phyloP scores from a whole-genome alignment of 2,329 filamentous ascomycete genomes.

The Beauveria australis region DNA sequence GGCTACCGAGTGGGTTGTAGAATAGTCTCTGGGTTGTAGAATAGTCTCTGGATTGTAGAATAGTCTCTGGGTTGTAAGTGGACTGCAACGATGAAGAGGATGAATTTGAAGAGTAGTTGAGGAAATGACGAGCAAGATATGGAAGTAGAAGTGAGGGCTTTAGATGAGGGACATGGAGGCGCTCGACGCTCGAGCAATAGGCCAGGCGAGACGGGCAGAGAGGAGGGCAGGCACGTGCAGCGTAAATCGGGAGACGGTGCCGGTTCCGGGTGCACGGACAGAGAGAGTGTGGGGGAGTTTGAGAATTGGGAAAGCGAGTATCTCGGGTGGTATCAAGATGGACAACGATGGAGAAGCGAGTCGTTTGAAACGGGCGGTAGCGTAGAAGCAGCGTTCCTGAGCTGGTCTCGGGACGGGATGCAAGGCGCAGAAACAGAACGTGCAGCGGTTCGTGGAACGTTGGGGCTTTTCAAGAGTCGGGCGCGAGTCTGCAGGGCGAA shows the following conservation, averaged over 20 bases:
- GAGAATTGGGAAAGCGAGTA: not conserved
- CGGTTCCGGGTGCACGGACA: conserved; percentile 1
- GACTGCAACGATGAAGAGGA: not conserved
- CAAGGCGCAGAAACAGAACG: not conserved
- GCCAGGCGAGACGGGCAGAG: not conserved
- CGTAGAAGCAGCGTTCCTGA: not conserved
- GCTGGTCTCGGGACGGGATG: not conserved
- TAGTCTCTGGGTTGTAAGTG: not conserved
- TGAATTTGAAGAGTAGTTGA: not conserved
- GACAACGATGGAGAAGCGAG: too few species aligned
- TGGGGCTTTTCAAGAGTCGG: not conserved
- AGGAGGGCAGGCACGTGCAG: conserved; percentile 7
- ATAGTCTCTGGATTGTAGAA: not conserved
- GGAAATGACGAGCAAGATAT: not conserved
- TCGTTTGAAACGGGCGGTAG: not conserved
- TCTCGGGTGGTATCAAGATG: not conserved
- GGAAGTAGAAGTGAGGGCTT: not conserved
- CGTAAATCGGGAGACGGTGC: not conserved
- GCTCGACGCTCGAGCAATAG: not conserved
- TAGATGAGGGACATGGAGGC: conserved; percentile 1
- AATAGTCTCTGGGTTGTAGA: not conserved
- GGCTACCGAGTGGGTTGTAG: not conserved
- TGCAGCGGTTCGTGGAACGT: conserved; percentile 6
- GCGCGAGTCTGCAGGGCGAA: not conserved
- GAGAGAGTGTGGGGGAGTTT: not conserved